Base-by-base conservation (phyloP, 2,329 filamentous ascomycete species). In the Colletotrichum cordylinicola region DNA sequence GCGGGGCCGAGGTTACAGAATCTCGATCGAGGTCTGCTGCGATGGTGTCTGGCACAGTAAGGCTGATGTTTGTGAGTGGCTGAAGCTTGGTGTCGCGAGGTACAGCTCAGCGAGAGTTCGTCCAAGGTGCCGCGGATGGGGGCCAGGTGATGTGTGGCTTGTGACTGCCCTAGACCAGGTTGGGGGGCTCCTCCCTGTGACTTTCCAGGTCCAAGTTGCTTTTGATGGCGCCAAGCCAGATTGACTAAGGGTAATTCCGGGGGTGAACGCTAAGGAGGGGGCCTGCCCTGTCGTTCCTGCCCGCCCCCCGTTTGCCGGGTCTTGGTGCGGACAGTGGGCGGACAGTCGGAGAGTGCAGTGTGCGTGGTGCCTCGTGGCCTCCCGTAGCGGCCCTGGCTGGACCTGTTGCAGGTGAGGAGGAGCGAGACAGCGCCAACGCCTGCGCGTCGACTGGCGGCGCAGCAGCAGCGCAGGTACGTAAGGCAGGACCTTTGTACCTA, bases 91-190 rank as follows among this genome's bases (percentile, higher is more conserved):
- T n/a, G 52, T 8, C 10, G 24, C 66, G 13, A 21, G 18, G 60
- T 62, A 62, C 60, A 37, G 31, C 31, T 37, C 18, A 21, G 31
- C 18, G 10, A 62, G 15, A 66, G 62, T 48, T 43, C 62, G 29
- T 66, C 33, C 21, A 33, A 56, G 27, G 43, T 21, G 43, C 43
- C 43, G 43, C 43, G 10, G 43, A 48, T 7, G 31, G 21, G 39
- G 24, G 61, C 39, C 61, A 67, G 55, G 52, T 43, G 62, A 67
- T 35, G 56, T 64, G 73, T 75, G 73, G 69, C 73, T 75, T 61
- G 69, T 75, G 62, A 64, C 68, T 29, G n/a, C 27, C 27, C 31
- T 15, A 18, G 10, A 21, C 62, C 61, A 15, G 37, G 21, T 24
- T 29, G 9, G 33, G 31, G n/a, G 18, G 24, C 58, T 31, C 29